Conservation (phyloP, 148 eudicot species). For the Rhododendron kiyosumense region DNA sequence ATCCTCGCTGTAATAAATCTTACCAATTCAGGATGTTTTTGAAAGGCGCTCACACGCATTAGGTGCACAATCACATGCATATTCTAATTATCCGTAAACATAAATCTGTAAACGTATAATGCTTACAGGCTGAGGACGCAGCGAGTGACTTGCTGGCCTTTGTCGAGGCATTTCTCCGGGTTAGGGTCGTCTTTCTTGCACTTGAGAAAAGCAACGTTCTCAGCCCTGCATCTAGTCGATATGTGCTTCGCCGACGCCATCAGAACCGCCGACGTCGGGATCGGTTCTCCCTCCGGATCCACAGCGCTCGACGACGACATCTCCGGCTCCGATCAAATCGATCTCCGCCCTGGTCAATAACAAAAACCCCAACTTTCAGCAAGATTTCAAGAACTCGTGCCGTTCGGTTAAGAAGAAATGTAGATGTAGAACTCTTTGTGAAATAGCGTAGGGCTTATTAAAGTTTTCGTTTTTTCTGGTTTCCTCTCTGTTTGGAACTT, state of each 20-base stretch:
- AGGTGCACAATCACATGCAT: background rate
- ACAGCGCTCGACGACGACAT: slow-evolving; percentile 31
- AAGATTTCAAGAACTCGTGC: background rate
- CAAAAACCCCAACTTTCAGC: background rate
- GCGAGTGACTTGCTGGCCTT: slow-evolving; percentile 78
- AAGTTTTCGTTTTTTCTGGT: background rate
- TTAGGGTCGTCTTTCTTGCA: slow-evolving; percentile 82
- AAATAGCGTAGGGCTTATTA: background rate
- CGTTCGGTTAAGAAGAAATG: background rate
- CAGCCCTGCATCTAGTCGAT: slow-evolving; percentile 43
- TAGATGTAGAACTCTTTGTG: background rate
- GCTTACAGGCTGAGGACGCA: slow-evolving; percentile 78
- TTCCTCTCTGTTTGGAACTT: no score
- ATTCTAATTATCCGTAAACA: background rate
- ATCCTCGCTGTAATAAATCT: background rate
- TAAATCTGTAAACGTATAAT: background rate
- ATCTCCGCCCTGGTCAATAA: background rate
- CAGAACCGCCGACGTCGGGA: slow-evolving; percentile 78
- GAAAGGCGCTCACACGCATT: background rate
- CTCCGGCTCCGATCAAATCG: background rate
- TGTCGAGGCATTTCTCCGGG: slow-evolving; percentile 90
- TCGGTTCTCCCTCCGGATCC: slow-evolving; percentile 48
- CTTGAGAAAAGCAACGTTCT: slow-evolving; percentile 66
- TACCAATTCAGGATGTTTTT: background rate
- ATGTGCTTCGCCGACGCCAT: slow-evolving; percentile 84